Conservation (phyloP, 208 protist genomes). For the Naegleria gruberi region DNA sequence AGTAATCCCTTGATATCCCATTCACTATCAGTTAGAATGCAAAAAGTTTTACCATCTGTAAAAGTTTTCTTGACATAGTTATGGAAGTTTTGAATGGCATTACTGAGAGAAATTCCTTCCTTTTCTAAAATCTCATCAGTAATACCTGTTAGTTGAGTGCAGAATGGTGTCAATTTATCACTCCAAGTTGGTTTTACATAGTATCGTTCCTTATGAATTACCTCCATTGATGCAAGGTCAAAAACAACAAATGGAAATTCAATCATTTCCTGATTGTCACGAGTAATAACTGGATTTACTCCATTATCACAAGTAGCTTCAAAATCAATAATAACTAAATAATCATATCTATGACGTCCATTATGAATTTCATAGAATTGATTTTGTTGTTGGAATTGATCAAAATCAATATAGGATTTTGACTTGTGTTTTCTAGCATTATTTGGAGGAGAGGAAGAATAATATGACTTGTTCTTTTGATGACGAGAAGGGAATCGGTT, state of each 20-base stretch:
- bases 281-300: slow-evolving; percentile 36
- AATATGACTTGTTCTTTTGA: background rate
- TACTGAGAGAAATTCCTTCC: background rate
- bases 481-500: background rate
- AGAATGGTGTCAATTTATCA: slow-evolving; percentile 71
- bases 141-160: slow-evolving; percentile 86
- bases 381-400: background rate
- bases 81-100: background rate
- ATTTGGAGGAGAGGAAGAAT: background rate
- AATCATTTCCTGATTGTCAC: slow-evolving; percentile 87
- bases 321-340: slow-evolving; percentile 81
- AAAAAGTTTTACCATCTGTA: background rate
- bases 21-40: background rate
- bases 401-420: background rate
- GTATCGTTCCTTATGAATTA: background rate
- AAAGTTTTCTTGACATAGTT: background rate
- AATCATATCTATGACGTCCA: slow-evolving; percentile 19
- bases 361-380: background rate
- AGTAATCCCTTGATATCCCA: background rate
- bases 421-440: background rate
- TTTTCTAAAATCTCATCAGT: slow-evolving; percentile 53
- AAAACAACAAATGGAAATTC: slow-evolving; percentile 86
- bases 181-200: slow-evolving; percentile 72
- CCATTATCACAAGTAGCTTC: slow-evolving; percentile 70
- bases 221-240: slow-evolving; percentile 31